Evolutionary conservation across 2,329 filamentous ascomycete species (phyloP).

Genomic region (Talaromyces marneffei): DNA sequence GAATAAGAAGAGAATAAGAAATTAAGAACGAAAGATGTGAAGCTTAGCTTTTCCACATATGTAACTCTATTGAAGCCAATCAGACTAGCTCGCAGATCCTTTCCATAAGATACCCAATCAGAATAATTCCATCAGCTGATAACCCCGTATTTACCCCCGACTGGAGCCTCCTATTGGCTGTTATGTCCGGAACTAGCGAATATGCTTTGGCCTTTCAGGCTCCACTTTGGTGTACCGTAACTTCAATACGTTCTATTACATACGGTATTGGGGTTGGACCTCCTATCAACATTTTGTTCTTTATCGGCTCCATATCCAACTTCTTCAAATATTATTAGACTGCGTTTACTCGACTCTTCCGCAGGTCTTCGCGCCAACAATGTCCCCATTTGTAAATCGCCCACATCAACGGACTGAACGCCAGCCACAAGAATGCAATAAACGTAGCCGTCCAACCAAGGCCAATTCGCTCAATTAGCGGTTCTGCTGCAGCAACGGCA

Average conservation of each 20-base stretch:
- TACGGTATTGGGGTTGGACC: neutral
- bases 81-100: neutral
- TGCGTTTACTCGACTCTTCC: neutral
- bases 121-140: neutral
- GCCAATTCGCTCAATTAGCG: constrained; percentile 22
- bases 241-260: neutral
- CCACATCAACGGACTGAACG: constrained; percentile 21
- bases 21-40: neutral
- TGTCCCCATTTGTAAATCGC: constrained; percentile 18
- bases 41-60: neutral
- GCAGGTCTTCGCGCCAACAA: constrained; percentile 8
- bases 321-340: neutral
- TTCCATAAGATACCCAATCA: neutral
- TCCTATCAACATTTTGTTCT: neutral
- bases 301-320: neutral
- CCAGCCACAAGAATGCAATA: constrained; percentile 20
- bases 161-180: neutral
- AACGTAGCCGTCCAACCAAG: constrained; percentile 24
- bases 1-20: neutral
- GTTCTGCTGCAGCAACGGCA: constrained; percentile 22
- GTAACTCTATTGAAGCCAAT: neutral
- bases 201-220: neutral
- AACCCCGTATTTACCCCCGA: neutral
- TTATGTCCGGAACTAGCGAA: neutral
- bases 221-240: neutral